phyloP scores from a whole-genome alignment of 139 green algal species.

The Volvox reticuliferus region DNA sequence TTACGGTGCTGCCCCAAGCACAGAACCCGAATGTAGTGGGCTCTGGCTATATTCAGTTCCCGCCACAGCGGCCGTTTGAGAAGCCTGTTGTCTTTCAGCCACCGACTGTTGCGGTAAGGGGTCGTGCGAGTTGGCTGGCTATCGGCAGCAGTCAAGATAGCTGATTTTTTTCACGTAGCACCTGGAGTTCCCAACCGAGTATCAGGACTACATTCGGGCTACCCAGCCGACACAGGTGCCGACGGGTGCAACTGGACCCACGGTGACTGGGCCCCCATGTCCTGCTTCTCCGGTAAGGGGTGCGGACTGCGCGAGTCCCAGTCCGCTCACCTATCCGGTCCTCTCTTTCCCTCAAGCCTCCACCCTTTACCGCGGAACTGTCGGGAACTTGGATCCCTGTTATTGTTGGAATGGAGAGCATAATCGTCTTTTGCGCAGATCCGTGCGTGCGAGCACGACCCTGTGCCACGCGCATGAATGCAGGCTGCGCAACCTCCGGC shows the following conservation, averaged over 20 bases:
- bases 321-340: no score
- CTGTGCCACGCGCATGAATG: not conserved
- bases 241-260: not conserved
- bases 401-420: no score
- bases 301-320: no score
- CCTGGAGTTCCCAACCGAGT: slow-evolving; percentile 61
- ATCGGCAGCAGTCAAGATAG: no score
- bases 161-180: slow-evolving; percentile 44
- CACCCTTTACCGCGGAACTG: no score
- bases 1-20: not conserved
- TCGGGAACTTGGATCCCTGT: no score
- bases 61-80: slow-evolving; percentile 68
- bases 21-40: slow-evolving; percentile 55
- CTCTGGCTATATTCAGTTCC: slow-evolving; percentile 65
- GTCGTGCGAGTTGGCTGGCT: no score
- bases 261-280: not conserved
- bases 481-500: not conserved
- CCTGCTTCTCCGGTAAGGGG: not conserved
- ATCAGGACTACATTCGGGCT: slow-evolving; percentile 37
- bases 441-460: not conserved
- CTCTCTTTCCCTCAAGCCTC: no score
- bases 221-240: not conserved
- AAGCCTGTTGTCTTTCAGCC: slow-evolving; percentile 65
- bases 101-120: slow-evolving; percentile 66
- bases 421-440: no score